Evolutionary conservation across 2,329 filamentous ascomycete genomes (phyloP), one percentile per base, ranked within the genome.

Genomic region (Neopestalotiopsis sp.): DNA sequence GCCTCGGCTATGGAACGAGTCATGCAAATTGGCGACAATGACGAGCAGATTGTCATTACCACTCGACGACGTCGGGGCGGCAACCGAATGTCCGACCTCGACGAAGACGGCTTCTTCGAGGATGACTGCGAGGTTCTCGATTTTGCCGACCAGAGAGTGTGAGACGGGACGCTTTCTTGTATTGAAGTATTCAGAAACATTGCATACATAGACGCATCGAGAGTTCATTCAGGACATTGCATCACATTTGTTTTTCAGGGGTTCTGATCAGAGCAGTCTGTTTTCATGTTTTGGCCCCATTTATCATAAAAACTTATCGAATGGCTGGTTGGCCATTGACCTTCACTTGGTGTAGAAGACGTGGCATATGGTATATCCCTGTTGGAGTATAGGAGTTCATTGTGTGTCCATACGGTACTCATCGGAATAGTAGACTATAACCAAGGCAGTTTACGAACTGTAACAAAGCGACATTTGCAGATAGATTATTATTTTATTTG

Each of bases 91-190:
- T 79, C 81, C 17, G 83, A 84, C 38, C 77, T 80, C 52, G 90
- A 90, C 59, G 92, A 93, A 68, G 90, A 91, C 67, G 92, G 92
- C 2, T 97, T 97, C 80, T 97, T 97, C 75, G 94, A 97, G 81
- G 94, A 97, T 78, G 94, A 97, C 77, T 96, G 93, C 74, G 94
- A 97, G 78, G 92, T 97, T 68, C 86, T 97, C 71, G 94, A 97
- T 81, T 97, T 96, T 86, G 93, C 94, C 30, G 89, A 90, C 75
- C 89, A 91, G 80, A 83, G 89, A 77, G 89, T n/a, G 45, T 20
- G 45, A 10, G 7, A 10, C 17, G 9, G 7, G n/a, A 52, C 14
- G 4, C 45, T n/a, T 17, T 38, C 10, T 38, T 38, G 34, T 38
- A 38, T 38, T 38, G 45, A n/a, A 20, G 45, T n/a, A 24, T n/a